Conservation (phyloP, 2,329 filamentous ascomycete genomes). For the Fusarium sp. region DNA sequence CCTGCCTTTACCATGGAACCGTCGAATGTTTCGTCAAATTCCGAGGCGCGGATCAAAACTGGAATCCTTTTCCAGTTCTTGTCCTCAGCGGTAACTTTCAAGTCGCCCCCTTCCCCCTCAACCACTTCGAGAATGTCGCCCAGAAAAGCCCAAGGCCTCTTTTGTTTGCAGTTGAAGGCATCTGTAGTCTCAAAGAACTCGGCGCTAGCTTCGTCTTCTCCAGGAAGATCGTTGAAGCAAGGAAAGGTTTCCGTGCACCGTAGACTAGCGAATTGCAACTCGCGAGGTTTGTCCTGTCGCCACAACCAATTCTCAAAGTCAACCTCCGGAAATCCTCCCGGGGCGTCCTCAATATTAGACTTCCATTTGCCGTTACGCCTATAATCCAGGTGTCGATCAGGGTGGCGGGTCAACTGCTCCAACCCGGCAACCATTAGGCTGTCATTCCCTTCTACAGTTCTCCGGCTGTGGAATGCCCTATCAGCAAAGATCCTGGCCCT, state of each 20-base stretch:
- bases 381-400: not conserved
- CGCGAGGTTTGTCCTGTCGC: not conserved
- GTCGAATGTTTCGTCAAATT: not conserved
- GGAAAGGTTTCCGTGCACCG: conserved; percentile 11
- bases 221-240: not conserved
- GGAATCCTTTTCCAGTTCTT: not conserved
- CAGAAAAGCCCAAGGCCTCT: conserved; percentile 26
- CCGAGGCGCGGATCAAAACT: conserved; percentile 3
- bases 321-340: not conserved
- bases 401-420: not conserved
- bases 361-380: not conserved
- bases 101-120: accelerated
- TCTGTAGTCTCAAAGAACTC: not conserved
- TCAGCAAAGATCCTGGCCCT: conserved; percentile 15
- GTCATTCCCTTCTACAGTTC: not conserved
- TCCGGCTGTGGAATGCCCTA: not conserved
- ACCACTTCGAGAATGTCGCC: conserved; percentile 18
- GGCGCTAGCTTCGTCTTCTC: not conserved
- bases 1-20: not conserved
- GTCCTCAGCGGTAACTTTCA: conserved; percentile 16
- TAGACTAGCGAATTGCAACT: not conserved
- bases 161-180: not conserved
- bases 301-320: conserved; percentile 19
- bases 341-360: not conserved
- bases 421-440: not conserved